These are phyloP conservation scores for Nitzschia palea DNA, from an alignment of 108 stramenopile genomes.

Conservation along the genomic window DNA sequence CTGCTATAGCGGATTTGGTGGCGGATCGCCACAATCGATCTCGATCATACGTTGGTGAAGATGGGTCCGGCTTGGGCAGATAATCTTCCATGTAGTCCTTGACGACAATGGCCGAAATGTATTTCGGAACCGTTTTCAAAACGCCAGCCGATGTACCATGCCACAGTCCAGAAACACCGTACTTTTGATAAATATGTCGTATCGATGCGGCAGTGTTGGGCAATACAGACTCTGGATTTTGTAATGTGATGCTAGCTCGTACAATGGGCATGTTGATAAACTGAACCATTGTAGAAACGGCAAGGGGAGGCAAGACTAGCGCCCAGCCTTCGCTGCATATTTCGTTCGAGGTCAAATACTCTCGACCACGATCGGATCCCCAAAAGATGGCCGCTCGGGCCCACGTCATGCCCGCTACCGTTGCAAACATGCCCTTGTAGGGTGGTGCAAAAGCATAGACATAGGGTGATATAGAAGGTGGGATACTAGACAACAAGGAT, in stretches of 20 bases:
- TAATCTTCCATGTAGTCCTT: constrained; percentile 77
- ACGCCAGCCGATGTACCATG: constrained; percentile 93
- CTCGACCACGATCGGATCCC: constrained; percentile 82
- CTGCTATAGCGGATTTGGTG: constrained; percentile 84
- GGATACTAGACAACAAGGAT: constrained; percentile 12
- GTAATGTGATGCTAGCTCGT: constrained; percentile 81
- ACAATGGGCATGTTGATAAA: constrained; percentile 92
- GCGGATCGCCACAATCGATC: constrained; percentile 76
- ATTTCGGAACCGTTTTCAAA: constrained; percentile 96
- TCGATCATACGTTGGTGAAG: constrained; percentile 51
- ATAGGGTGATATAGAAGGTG: constrained; percentile 50
- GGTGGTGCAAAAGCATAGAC: constrained; percentile 87
- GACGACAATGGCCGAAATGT: constrained; percentile 89
- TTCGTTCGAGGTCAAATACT: constrained; percentile 23
- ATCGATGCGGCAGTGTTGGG: constrained; percentile 68
- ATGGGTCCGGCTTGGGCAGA: constrained; percentile 52
- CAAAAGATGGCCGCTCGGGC: constrained; percentile 94
- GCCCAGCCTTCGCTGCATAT: constrained; percentile 33
- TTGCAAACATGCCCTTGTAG: constrained; percentile 85
- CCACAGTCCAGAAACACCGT: constrained; percentile 78
- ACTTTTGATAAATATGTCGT: constrained; percentile 61
- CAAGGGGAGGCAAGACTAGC: constrained; percentile 76
- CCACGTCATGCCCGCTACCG: constrained; percentile 92
- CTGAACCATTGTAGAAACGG: constrained; percentile 83
- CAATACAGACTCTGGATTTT: constrained; percentile 72